Base-by-base conservation (phyloP, 345 rosid genomes). In the Pelargonium nanum region DNA sequence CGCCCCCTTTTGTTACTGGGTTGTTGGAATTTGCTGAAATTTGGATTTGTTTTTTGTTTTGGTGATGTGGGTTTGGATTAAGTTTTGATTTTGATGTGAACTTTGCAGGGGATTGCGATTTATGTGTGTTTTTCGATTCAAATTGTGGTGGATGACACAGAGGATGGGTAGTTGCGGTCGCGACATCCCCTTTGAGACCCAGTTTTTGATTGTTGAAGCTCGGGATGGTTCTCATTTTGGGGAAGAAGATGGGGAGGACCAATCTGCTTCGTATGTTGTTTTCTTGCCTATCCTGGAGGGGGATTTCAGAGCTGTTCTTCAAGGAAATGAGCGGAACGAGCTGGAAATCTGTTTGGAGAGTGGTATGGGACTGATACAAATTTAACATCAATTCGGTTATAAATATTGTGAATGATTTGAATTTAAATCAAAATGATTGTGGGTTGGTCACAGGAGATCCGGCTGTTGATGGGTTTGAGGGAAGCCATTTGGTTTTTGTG, bases 141-240 rank as follows among this genome's bases (percentile, higher is more conserved):
- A 82, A 61, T 40, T 85, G 68, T 85, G 91, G 91, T 85, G 91
- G 91, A 85, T 85, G 87, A 80, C 91, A 13, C 91, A 85, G 64
- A 80, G 85, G 69, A 85, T 82, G 81, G 87, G 87, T 20, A 74
- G 20, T 67, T 70, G 68, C 48, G 87, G 87, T 4, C 69, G 45
- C 52, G 87, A 85, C 20, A 78, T 85, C 20, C 91, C 91, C 9
- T 78, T 72, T 57, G 91, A 85, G 79, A 82, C 87, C 17, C 87
- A 85, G 53, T 85, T 82, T 71, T 26, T 85, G 73, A 28, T 85
- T 19, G 80, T 78, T 4, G 87, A 85, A 68, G 69, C 78, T 1
- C 54, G 62, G 1, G 78, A 70, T 19, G 84, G 80, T 19, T 78
- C 84, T 56, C 69, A 74, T 56, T 74, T 80, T n/a, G 78, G 56